These are phyloP conservation scores for Candida ortonii DNA, from an alignment of 805 yeast species.

Conservation along the genomic window DNA sequence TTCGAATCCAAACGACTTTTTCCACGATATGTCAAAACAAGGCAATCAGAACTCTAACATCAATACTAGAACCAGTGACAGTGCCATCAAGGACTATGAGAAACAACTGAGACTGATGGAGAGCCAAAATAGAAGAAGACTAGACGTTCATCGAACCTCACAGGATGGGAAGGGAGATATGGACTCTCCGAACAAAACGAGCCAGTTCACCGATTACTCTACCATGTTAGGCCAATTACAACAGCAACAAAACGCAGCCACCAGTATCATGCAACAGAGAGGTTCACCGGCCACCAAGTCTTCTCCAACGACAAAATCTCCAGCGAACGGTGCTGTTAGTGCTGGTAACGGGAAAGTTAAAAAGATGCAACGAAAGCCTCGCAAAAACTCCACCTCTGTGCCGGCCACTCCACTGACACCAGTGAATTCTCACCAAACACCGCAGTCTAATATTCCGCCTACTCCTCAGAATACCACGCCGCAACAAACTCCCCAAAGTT, in stretches of 20 bases:
- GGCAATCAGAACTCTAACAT: conserved; percentile 20
- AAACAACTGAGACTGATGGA: conserved; percentile 74
- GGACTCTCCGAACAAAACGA: conserved; percentile 17
- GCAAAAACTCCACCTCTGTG: conserved; percentile 29
- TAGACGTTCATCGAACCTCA: conserved; percentile 49
- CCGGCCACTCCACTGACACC: conserved; percentile 36
- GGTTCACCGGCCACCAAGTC: conserved; percentile 19
- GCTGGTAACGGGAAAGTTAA: conserved; percentile 16
- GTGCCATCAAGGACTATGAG: conserved; percentile 79
- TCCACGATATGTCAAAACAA: conserved; percentile 20
- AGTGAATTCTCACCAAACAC: conserved; percentile 28
- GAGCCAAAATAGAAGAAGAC: conserved; percentile 67
- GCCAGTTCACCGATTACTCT: conserved; percentile 24
- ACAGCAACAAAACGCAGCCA: conserved; percentile 18
- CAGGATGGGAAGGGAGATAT: conserved; percentile 21
- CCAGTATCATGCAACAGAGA: conserved; percentile 15
- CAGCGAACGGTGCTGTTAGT: conserved; percentile 11
- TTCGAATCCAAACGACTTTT: conserved; percentile 22
- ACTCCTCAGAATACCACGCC: conserved; percentile 23
- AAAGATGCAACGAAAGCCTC: conserved; percentile 23
- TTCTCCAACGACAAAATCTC: conserved; percentile 16
- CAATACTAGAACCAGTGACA: conserved; percentile 28
- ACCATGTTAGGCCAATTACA: conserved; percentile 22
- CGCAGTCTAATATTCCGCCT: conserved; percentile 24
- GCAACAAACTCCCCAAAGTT: conserved; percentile 16